phyloP scores from a whole-genome alignment of 805 yeast genomes.

The Saccharomycopsis olivae region DNA sequence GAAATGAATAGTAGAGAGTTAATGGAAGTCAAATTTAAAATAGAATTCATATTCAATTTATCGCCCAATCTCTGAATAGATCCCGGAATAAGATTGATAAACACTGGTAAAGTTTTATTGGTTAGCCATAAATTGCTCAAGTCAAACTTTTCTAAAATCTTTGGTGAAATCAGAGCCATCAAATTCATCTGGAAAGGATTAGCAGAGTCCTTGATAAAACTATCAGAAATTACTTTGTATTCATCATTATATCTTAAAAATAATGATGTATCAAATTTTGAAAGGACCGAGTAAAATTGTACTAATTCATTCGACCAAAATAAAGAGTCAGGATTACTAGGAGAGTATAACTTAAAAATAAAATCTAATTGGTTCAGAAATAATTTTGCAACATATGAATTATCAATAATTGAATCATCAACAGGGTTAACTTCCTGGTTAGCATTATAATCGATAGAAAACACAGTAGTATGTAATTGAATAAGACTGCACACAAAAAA shows the following conservation, averaged over 20 bases:
- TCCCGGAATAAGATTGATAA: background rate
- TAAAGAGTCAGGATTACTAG: background rate
- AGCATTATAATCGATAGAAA: background rate
- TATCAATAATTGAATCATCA: background rate
- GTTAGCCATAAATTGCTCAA: background rate
- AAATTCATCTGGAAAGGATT: background rate
- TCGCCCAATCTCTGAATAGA: background rate
- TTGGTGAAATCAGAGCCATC: constrained; percentile 6
- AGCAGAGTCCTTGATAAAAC: background rate
- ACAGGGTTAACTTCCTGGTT: background rate
- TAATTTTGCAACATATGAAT: background rate
- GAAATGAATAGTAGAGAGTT: no score
- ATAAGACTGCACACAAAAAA: constrained; percentile 4
- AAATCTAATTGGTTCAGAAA: background rate
- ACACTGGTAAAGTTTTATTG: constrained; percentile 1
- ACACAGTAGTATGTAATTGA: constrained; percentile 3
- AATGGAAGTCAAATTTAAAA: background rate
- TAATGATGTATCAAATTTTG: background rate
- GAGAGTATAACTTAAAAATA: constrained; percentile 1
- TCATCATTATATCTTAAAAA: background rate
- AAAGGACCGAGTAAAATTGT: constrained; percentile 3
- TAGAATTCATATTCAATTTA: no score
- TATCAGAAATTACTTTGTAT: background rate
- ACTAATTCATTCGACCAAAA: background rate
- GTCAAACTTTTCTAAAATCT: background rate